Evolutionary conservation across 2,329 filamentous ascomycete species (phyloP), one percentile per base, ranked within the genome.

Genomic region (Dactylonectria estremocensis): DNA sequence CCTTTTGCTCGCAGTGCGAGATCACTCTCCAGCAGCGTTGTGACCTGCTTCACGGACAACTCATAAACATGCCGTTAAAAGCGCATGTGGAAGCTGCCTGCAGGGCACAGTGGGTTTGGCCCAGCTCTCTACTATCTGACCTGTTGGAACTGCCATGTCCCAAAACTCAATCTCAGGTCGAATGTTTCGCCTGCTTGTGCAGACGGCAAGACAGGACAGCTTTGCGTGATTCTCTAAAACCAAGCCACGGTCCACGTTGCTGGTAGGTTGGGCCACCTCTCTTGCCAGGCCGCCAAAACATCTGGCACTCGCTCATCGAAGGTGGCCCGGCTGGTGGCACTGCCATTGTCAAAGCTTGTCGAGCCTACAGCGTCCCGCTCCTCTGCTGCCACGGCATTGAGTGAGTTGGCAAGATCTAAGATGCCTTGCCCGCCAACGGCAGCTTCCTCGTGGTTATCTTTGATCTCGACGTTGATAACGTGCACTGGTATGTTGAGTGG

Each of bases 391-490:
- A 90, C 93, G 18, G 89, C 88, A 78, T 98, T 98, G 67, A 99
- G 83, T 35, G 90, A 90, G 77, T 95, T 90, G 1, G 96, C 96
- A 40, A 99, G 86, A 77, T 99, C 96, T 43, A 98, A 86, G 66
- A 99, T 99, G 50, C 94, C 96, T 73, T 92, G 90, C 2, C 96
- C 96, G 10, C 96, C 96, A 2, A 98, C 89, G 22, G 95, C 87
- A 0, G 96, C 96, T 81, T 99, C 96, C 80, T 99, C 95, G 77
- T 98, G 96, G 77, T 98, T 99, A 82, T 99, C 96, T 80, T 93
- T 95, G 77, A 99, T 99, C 79, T 99, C 96, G 61, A 99, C 92
- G 76, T 99, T 99, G 85, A 99, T 97, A 64, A 99, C 94, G 79
- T 99, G 96, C 0, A 99, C 96, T 0, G 96, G 95, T 2, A 94